Base-by-base conservation (phyloP, 139 green algal genomes). In the Chlorella sorokiniana region DNA sequence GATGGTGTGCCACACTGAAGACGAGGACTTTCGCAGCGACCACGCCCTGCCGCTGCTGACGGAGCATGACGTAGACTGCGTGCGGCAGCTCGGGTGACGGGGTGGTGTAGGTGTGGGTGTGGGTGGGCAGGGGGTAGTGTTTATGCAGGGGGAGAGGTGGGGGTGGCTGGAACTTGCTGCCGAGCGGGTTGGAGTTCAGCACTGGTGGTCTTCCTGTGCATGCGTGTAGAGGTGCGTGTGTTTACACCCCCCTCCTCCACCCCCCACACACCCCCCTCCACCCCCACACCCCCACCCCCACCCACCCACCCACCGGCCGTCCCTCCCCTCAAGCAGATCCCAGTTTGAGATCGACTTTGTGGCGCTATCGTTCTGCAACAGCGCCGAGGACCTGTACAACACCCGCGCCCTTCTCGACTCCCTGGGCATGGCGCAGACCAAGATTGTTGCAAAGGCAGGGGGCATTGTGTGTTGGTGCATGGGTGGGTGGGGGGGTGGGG, bases 311-410 rank as follows among this genome's bases (percentile, higher is more conserved):
- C n/a, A n/a, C n/a, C n/a, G n/a, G n/a, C n/a, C n/a, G n/a, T n/a
- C n/a, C n/a, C n/a, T n/a, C n/a, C n/a, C n/a, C n/a, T n/a, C n/a
- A n/a, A 3, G 73, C 73, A 79, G 73, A 3, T 38, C 82, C 56
- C 79, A 93, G 25, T 93, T 91, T 33, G 91, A 97, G 83, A 90
- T 97, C 40, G 94, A 98, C 85, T 98, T 95, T 73, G 72, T 98
- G 52, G 89, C 70, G n/a, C 75, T 98, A 69, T 90, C 76, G 61
- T 97, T 96, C 87, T 90, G 86, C 9, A 91, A 93, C 20, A 79
- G 31, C 16, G 88, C 86, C 0, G 63, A 69, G 3, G 89, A 94
- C 74, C 76, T 94, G 62, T 56, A 79, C 11, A 38, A 44, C 27
- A 70, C 45, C 63, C 84, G 89, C 16, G 78, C 84, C 3, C 76